phyloP scores from a whole-genome alignment of 176 grass and related monocot genomes.

The Elymus sibiricus region DNA sequence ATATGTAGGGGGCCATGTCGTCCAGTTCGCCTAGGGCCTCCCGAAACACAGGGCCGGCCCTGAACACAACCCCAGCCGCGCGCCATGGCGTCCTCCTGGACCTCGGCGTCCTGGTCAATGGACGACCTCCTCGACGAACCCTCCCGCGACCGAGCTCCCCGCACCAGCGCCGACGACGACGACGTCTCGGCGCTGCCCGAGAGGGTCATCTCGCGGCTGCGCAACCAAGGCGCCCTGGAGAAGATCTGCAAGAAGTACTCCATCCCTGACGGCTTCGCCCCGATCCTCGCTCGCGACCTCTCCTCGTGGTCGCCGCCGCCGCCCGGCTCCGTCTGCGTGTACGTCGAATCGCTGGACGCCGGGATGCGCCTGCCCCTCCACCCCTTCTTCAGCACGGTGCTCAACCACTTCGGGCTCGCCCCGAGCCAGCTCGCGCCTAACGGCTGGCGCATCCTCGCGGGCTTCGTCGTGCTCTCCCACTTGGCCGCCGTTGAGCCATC shows the following conservation, averaged over 20 bases:
- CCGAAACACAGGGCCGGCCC: no score
- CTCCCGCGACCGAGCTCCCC: background rate
- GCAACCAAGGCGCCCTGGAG: background rate
- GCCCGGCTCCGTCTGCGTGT: no score
- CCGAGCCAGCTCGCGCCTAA: no score
- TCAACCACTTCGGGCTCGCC: no score
- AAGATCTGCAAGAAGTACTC: background rate
- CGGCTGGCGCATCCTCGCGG: background rate
- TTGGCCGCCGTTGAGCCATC: background rate
- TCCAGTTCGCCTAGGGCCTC: no score
- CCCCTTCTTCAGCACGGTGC: no score
- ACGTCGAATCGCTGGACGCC: no score
- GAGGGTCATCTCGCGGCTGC: background rate
- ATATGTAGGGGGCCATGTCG: no score
- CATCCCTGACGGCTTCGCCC: no score
- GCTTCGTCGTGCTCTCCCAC: background rate
- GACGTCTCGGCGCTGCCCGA: background rate
- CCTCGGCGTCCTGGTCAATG: background rate
- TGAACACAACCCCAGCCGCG: background rate
- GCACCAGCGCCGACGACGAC: background rate
- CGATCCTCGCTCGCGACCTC: no score
- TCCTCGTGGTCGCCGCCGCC: no score
- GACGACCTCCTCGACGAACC: background rate
- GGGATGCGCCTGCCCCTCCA: no score
- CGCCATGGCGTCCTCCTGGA: background rate